Conservation (phyloP, 306 rosid species). For the Fragaria ananassa region DNA sequence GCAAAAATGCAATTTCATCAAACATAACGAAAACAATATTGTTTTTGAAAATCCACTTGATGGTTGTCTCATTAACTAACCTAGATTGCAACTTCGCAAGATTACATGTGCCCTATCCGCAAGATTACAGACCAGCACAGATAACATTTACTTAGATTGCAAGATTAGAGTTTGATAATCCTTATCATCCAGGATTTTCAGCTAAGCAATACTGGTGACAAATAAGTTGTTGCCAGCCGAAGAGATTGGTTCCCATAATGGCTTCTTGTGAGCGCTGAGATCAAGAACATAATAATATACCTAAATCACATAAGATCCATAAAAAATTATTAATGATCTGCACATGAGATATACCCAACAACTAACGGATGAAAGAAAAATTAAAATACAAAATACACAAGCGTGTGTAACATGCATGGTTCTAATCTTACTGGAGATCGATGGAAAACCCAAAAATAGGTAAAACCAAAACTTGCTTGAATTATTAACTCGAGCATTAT, state of each 20-base stretch:
- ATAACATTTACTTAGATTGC: background rate
- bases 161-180: background rate
- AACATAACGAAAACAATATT: background rate
- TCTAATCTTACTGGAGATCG: background rate
- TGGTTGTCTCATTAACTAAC: too few relatives aligned
- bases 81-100: too few relatives aligned
- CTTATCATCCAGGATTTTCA: background rate
- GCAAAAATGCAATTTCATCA: too few relatives aligned
- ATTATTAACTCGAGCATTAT: background rate
- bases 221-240: background rate
- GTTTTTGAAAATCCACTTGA: background rate
- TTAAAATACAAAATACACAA: background rate
- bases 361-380: background rate
- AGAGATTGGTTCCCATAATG: background rate
- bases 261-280: conserved; percentile 1
- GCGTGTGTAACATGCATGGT: background rate
- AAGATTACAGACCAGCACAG: background rate
- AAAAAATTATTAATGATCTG: background rate
- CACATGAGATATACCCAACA: background rate
- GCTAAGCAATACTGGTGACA: background rate
- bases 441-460: background rate
- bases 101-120: background rate
- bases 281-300: conserved; percentile 10
- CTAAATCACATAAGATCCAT: conserved; percentile 8
- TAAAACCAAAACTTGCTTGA: background rate